Evolutionary conservation across 2,329 filamentous ascomycete species (phyloP).

Genomic region (Exserohilum turcica): DNA sequence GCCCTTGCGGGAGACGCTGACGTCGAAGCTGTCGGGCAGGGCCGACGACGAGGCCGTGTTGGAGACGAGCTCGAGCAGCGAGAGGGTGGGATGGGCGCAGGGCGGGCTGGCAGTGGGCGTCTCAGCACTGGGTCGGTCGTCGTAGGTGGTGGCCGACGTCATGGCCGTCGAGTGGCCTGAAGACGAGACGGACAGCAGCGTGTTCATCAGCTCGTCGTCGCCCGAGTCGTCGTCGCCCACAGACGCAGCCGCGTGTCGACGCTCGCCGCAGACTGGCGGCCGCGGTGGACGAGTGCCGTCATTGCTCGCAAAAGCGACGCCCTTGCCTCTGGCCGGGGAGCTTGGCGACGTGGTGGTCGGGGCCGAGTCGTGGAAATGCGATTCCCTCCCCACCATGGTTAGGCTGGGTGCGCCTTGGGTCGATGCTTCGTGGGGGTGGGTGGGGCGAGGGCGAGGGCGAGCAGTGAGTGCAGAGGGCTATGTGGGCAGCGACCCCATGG

Average conservation of each 20-base stretch:
- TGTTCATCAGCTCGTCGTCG: slow-evolving; percentile 24
- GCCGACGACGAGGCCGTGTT: slow-evolving; percentile 48
- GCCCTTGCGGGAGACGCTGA: slow-evolving; percentile 45
- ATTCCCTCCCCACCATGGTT: slow-evolving; percentile 32
- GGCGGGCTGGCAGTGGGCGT: slow-evolving; percentile 27
- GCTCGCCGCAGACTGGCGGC: slow-evolving; percentile 5
- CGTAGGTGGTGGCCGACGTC: slow-evolving; percentile 41
- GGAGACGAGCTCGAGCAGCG: slow-evolving; percentile 46
- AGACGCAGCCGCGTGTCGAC: slow-evolving; percentile 24
- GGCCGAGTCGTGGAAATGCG: slow-evolving; percentile 7
- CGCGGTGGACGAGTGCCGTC: slow-evolving; percentile 10
- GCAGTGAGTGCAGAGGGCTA: slow-evolving; percentile 5
- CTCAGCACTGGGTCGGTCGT: slow-evolving; percentile 27
- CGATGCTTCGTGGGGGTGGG: background rate
- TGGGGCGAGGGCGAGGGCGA: slow-evolving; percentile 2
- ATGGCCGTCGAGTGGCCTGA: slow-evolving; percentile 42
- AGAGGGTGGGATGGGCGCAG: slow-evolving; percentile 41
- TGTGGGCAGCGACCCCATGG: background rate
- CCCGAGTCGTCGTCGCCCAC: slow-evolving; percentile 19
- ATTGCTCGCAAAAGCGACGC: slow-evolving; percentile 29
- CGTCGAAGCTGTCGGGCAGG: slow-evolving; percentile 46
- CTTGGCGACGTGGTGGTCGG: slow-evolving; percentile 16
- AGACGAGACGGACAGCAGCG: slow-evolving; percentile 40
- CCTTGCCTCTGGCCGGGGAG: slow-evolving; percentile 25
- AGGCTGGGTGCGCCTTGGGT: slow-evolving; percentile 2